Percentiles rank a stretch among this genome's conserved stretches.
Evolutionary conservation across 164 flowering plant species (phyloP).

Genomic region (Protea cynaroides): DNA sequence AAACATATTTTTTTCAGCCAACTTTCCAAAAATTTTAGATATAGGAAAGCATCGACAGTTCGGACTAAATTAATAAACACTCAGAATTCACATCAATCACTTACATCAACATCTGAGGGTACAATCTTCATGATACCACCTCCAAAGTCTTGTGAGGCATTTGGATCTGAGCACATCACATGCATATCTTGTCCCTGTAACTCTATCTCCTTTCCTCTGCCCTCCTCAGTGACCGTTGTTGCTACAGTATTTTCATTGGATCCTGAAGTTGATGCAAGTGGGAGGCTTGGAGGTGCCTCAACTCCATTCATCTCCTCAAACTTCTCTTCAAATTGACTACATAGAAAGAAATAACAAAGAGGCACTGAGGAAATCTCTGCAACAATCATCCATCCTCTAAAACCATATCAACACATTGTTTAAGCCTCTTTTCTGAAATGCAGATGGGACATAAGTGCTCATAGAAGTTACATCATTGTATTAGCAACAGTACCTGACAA

Average conservation of each 20-base stretch:
- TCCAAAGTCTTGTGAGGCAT: constrained; percentile 36
- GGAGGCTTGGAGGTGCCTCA: constrained; percentile 31
- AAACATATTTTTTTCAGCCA: too few species aligned
- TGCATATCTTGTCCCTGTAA: constrained; percentile 25
- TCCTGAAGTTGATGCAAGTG: constrained; percentile 34
- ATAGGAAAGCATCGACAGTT: too few species aligned
- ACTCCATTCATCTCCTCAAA: constrained; percentile 54
- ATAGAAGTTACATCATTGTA: too few species aligned
- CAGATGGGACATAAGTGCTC: neutral
- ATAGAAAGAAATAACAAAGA: neutral
- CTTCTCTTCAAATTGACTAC: constrained; percentile 80
- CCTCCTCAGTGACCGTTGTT: constrained; percentile 12
- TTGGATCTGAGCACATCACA: constrained; percentile 21
- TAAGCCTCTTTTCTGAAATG: neutral
- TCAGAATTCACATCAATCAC: constrained; percentile 16
- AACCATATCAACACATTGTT: neutral
- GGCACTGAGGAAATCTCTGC: neutral
- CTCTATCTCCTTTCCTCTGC: constrained; percentile 22
- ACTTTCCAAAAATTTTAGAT: too few species aligned
- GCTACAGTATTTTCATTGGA: constrained; percentile 28
- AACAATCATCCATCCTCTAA: neutral
- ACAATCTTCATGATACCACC: constrained; percentile 72
- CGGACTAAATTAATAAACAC: too few species aligned
- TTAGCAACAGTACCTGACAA: constrained; percentile 54
- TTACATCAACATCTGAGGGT: constrained; percentile 75